phyloP scores from a whole-genome alignment of 129 eudicot species.

The Flaveria trinervia region DNA sequence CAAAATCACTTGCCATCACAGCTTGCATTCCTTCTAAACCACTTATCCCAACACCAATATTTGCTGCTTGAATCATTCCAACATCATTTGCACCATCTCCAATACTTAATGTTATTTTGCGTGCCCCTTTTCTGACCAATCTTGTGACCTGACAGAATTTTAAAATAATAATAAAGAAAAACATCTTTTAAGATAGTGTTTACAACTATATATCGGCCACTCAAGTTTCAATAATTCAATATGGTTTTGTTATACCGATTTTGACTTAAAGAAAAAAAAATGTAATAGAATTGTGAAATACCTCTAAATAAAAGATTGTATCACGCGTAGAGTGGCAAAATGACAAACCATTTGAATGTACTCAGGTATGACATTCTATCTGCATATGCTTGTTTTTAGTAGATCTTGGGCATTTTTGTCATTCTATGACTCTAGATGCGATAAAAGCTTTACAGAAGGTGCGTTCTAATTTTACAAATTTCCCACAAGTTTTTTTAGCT shows the following conservation, averaged over 20 bases:
- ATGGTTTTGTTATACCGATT: neutral
- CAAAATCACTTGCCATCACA: conserved; percentile 98
- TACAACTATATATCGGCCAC: neutral
- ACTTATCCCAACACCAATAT: conserved; percentile 96
- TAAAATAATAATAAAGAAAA: neutral
- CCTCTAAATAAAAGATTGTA: neutral
- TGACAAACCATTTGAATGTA: no score
- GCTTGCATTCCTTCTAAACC: conserved; percentile 99
- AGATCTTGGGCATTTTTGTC: neutral
- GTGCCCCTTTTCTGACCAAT: conserved; percentile 86
- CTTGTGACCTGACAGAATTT: conserved; percentile 67
- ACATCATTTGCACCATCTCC: conserved; percentile 99
- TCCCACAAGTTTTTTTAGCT: neutral
- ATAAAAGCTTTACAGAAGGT: neutral
- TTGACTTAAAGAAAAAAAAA: neutral
- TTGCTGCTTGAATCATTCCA: conserved; percentile 98
- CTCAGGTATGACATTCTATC: no score
- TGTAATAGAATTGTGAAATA: neutral
- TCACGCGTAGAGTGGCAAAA: neutral
- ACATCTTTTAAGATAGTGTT: neutral
- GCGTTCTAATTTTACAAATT: neutral
- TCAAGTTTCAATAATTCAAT: neutral
- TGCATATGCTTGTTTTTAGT: no score
- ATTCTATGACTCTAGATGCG: neutral
- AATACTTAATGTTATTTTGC: conserved; percentile 84